These are phyloP conservation scores for Penicillium sp. DNA, from an alignment of 2,329 filamentous ascomycete species.

Conservation along the genomic window DNA sequence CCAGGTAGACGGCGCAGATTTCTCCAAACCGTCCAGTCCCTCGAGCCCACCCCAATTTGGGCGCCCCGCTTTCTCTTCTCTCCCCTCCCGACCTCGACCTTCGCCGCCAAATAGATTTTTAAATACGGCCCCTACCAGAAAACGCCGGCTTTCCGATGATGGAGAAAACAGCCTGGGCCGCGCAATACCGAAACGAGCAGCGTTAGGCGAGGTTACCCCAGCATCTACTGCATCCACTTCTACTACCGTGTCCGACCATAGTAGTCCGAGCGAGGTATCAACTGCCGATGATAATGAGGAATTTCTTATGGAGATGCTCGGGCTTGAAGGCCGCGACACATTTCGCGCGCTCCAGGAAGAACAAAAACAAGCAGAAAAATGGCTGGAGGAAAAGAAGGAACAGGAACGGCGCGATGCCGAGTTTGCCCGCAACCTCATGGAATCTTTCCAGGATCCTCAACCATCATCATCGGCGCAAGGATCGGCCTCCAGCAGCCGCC, in stretches of 20 bases:
- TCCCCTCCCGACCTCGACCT: slow-evolving; percentile 8
- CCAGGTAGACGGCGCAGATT: slow-evolving; percentile 25
- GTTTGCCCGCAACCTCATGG: slow-evolving; percentile 44
- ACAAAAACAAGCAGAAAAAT: slow-evolving; percentile 37
- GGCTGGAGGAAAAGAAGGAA: slow-evolving; percentile 34
- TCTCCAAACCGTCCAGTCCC: background rate
- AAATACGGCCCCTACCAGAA: slow-evolving; percentile 12
- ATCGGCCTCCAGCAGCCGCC: slow-evolving; percentile 12
- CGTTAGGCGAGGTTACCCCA: background rate
- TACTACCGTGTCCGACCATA: background rate
- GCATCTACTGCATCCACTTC: background rate
- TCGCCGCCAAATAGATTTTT: slow-evolving; percentile 3
- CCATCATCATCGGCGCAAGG: slow-evolving; percentile 15
- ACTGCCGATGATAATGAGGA: slow-evolving; percentile 16
- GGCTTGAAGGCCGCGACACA: slow-evolving; percentile 30
- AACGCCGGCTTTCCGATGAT: slow-evolving; percentile 20
- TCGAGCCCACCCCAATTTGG: background rate
- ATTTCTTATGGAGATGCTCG: slow-evolving; percentile 31
- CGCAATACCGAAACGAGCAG: slow-evolving; percentile 7
- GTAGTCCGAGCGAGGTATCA: background rate
- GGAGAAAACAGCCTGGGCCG: background rate
- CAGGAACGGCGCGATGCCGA: slow-evolving; percentile 45
- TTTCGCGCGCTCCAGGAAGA: slow-evolving; percentile 36
- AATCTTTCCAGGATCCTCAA: slow-evolving; percentile 25
- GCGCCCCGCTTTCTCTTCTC: slow-evolving; percentile 4